A percentile compares a stretch with the other conserved stretches of the same genome.
These are phyloP conservation scores for Coemansia sp. DNA, from an alignment of 192 early-diverging fungal genomes.

Conservation along the genomic window DNA sequence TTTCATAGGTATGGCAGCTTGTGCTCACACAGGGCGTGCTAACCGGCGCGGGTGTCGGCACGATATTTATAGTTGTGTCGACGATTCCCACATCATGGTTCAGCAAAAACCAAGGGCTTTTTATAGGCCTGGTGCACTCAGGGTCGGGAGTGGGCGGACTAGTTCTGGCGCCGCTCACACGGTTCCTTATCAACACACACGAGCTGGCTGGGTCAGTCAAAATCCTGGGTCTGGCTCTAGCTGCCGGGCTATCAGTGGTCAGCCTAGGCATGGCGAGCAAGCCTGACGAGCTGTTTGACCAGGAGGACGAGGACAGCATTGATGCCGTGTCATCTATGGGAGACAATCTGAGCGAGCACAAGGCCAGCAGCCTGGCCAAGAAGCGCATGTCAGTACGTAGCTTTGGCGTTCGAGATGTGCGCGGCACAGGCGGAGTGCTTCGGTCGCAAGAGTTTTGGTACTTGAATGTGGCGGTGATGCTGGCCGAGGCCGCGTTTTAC, in stretches of 20 bases:
- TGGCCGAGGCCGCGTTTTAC: constrained; percentile 52
- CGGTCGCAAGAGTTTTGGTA: constrained; percentile 54
- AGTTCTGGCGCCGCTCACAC: constrained; percentile 44
- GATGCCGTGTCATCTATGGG: constrained; percentile 21
- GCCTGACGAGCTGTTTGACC: constrained; percentile 51
- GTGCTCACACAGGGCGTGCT: constrained; percentile 43
- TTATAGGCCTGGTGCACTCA: constrained; percentile 51
- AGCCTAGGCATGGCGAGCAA: constrained; percentile 51
- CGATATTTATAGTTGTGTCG: constrained; percentile 50
- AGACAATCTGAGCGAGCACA: constrained; percentile 40
- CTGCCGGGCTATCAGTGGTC: constrained; percentile 33
- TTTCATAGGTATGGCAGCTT: constrained; percentile 46
- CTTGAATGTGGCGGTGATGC: constrained; percentile 53
- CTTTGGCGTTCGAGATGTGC: constrained; percentile 55
- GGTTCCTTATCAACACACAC: constrained; percentile 48
- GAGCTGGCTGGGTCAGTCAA: constrained; percentile 40
- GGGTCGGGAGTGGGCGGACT: constrained; percentile 53
- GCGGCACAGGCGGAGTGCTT: constrained; percentile 42
- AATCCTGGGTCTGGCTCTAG: constrained; percentile 37
- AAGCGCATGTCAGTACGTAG: constrained; percentile 55
- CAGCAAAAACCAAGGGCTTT: constrained; percentile 51
- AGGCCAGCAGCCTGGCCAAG: constrained; percentile 38
- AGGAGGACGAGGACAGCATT: constrained; percentile 45
- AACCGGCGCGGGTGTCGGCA: constrained; percentile 46
- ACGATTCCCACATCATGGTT: constrained; percentile 55